Percentiles rank a stretch among this genome's conserved stretches.
Conservation (phyloP, 2,329 filamentous ascomycete species). For the Aspergillus latus region DNA sequence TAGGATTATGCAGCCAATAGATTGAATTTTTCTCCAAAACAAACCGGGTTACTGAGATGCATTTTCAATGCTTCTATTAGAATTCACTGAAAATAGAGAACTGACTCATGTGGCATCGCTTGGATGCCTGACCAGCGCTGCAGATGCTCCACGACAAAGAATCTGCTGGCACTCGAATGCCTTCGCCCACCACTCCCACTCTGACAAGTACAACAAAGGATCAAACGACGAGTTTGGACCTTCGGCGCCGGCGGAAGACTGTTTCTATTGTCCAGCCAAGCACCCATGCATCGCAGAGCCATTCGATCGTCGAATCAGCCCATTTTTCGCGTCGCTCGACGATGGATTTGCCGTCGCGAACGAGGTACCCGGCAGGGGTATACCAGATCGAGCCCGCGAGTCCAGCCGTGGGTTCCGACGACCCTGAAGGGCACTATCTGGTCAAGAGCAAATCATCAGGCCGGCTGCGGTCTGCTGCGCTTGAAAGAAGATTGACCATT, state of each 20-base stretch:
- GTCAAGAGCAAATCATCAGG: conserved; percentile 7
- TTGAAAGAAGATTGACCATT: conserved; percentile 16
- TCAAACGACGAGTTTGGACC: conserved; percentile 2
- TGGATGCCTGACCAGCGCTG: conserved; percentile 24
- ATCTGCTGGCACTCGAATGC: conserved; percentile 18
- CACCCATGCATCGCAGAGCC: conserved; percentile 17
- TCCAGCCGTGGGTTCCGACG: conserved; percentile 6
- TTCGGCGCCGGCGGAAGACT: conserved; percentile 22
- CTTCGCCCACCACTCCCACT: conserved; percentile 11
- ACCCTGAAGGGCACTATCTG: conserved; percentile 3
- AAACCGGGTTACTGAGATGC: background rate
- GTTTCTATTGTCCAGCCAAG: conserved; percentile 21
- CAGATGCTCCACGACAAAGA: conserved; percentile 21
- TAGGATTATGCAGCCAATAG: conserved; percentile 15
- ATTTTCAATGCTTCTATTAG: conserved; percentile 1
- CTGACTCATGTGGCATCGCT: conserved; percentile 16
- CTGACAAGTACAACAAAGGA: conserved; percentile 4
- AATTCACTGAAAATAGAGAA: conserved; percentile 4
- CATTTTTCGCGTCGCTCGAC: conserved; percentile 16
- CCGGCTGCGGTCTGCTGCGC: conserved; percentile 6
- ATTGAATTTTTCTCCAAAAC: conserved; percentile 12
- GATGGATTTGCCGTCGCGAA: conserved; percentile 9
- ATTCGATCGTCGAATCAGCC: background rate
- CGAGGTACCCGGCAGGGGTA: background rate
- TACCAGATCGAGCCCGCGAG: conserved; percentile 2